phyloP scores from a whole-genome alignment of 257 asterid genomes.

The Plantago major region DNA sequence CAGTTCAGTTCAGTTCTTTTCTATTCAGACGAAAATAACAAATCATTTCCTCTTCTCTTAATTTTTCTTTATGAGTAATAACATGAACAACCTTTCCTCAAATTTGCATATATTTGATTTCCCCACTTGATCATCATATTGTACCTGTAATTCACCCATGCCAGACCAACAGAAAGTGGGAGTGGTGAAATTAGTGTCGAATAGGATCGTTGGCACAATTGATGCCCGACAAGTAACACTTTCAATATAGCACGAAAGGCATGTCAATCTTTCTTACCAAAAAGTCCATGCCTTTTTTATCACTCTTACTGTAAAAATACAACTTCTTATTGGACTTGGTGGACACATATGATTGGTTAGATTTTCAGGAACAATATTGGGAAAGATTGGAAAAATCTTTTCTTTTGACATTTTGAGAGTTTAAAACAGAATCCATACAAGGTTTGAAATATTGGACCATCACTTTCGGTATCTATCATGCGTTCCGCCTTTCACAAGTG shows the following conservation, averaged over 20 bases:
- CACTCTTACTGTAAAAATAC: constrained; percentile 1
- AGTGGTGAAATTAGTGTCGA: constrained; percentile 6
- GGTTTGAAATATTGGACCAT: constrained; percentile 27
- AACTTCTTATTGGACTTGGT: neutral
- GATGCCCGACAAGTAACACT: neutral
- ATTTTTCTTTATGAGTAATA: no score
- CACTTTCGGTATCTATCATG: neutral
- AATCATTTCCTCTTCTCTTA: no score
- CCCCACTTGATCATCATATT: no score
- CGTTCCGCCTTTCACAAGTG: neutral
- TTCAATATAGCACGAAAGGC: neutral
- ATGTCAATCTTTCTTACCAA: constrained; percentile 4
- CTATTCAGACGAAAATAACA: no score
- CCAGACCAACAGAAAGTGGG: neutral
- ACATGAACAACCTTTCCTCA: no score
- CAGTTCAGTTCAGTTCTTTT: no score
- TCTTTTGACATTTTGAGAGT: constrained; percentile 38
- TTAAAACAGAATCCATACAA: constrained; percentile 20
- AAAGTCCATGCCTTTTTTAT: constrained; percentile 11
- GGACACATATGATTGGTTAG: neutral
- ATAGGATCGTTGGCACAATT: neutral
- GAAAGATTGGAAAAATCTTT: constrained; percentile 26
- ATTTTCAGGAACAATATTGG: constrained; percentile 17
- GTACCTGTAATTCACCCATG: constrained; percentile 4
- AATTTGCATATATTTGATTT: no score